Evolutionary conservation across 176 grass and related monocot genomes (phyloP), one percentile per base, ranked within the genome.

Genomic region (Lolium multiflorum): DNA sequence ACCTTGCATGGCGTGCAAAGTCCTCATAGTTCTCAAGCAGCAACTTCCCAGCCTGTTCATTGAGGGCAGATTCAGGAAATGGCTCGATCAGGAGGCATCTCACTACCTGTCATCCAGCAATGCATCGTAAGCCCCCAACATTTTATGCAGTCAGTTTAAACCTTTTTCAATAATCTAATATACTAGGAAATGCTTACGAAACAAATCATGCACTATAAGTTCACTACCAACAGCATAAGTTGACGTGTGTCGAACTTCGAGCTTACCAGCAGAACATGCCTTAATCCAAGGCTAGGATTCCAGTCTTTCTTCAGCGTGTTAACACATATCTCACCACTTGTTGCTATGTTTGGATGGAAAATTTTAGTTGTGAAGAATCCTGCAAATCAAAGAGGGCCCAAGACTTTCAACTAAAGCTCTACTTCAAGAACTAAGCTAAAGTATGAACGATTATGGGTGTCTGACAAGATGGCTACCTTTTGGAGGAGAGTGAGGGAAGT

Each of bases 251-350:
- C 20, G 1, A 50, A 26, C 11, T 35, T 41, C 5, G 63, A 85
- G 49, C 90, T 89, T 91, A 99, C 97, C 91, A 99, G 82, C 15
- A 99, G 87, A 84, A 99, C 94, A 85, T 99, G 97, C 83, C 92
- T 91, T 79, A 99, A 93, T 82, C 97, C 97, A 93, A 97, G 92
- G 87, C 77, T 91, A 37, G 97, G 94, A 86, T 93, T 97, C 97
- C 97, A 99, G 76, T 99, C 97, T 78, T 99, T 97, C 84, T 99
- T 97, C 74, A 99, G 66, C 64, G 97, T 99, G 81, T 99, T 99
- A 35, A 99, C 97, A 96, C 97, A 96, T 76, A 99, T 97, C 81
- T 99, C 97, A 72, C 97, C 97, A 83, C 89, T 90, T 44, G 85
- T 91, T 82, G 97, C 92, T 86, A 99, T 94, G 82, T 99, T 99